phyloP scores from a whole-genome alignment of 78 protist species.

The Ministeria vibrans region DNA sequence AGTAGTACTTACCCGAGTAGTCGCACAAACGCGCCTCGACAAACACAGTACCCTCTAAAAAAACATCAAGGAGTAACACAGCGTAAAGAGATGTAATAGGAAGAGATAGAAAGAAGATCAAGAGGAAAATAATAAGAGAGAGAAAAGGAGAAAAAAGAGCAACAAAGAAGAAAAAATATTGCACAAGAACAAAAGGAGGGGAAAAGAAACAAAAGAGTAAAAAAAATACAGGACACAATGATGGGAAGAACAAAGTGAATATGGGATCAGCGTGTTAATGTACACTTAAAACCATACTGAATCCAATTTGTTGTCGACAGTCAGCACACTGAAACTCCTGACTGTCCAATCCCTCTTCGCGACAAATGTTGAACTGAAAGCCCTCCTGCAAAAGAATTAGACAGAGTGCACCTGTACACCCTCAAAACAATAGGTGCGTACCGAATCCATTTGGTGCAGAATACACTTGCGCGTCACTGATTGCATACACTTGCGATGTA shows the following conservation, averaged over 20 bases:
- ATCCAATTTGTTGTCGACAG: not conserved
- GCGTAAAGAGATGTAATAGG: not conserved
- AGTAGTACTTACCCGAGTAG: not conserved
- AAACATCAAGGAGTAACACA: not conserved
- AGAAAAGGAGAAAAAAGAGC: no score
- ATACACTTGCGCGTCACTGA: no score
- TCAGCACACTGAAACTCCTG: not conserved
- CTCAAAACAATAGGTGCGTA: no score
- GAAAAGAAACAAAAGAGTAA: not conserved
- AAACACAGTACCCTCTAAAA: not conserved
- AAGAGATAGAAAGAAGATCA: no score
- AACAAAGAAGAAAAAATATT: no score
- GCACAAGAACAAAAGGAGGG: not conserved
- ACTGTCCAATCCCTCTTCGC: not conserved
- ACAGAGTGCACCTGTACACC: no score
- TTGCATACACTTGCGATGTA: no score
- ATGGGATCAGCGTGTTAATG: no score
- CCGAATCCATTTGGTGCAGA: no score
- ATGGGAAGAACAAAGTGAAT: no score
- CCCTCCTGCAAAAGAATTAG: no score
- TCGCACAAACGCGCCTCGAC: not conserved
- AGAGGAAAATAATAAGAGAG: not conserved
- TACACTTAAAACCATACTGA: not conserved
- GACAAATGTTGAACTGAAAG: not conserved
- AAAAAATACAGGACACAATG: not conserved